These are phyloP conservation scores for Linderina pennispora DNA, from an alignment of 192 early-diverging fungal species.

Conservation along the genomic window DNA sequence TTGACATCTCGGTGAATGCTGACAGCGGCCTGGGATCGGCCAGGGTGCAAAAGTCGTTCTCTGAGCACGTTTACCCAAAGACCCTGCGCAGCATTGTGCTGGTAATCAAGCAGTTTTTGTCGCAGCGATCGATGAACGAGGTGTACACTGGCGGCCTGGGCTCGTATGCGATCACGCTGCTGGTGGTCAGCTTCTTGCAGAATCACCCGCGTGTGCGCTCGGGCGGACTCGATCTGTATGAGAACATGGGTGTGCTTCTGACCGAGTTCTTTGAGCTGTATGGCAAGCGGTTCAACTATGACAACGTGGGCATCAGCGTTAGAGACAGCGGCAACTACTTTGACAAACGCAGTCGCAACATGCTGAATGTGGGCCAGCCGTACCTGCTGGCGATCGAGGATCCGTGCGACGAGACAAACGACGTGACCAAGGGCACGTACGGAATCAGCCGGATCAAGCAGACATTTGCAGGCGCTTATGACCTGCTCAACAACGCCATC, in stretches of 20 bases:
- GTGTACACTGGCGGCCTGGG: constrained; percentile 86
- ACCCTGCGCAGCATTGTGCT: constrained; percentile 64
- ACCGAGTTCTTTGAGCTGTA: constrained; percentile 93
- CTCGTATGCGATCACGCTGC: constrained; percentile 69
- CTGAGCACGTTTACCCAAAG: constrained; percentile 50
- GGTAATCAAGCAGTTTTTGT: constrained; percentile 82
- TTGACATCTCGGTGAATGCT: constrained; percentile 85
- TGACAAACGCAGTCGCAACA: constrained; percentile 19
- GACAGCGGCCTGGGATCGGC: constrained; percentile 60
- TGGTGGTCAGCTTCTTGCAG: constrained; percentile 81
- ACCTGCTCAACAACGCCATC: constrained; percentile 40
- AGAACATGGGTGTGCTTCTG: constrained; percentile 84
- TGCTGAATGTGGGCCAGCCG: constrained; percentile 19
- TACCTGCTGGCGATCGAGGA: constrained; percentile 52
- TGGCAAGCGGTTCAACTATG: constrained; percentile 71
- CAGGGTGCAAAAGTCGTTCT: constrained; percentile 48
- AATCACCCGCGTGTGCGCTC: constrained; percentile 73
- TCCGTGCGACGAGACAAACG: constrained; percentile 50
- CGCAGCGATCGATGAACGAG: constrained; percentile 70
- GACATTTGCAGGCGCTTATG: constrained; percentile 43
- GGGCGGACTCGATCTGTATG: constrained; percentile 51
- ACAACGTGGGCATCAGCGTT: constrained; percentile 58
- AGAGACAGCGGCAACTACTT: constrained; percentile 52
- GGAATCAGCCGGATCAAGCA: constrained; percentile 40
- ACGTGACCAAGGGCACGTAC: constrained; percentile 48